phyloP scores from a whole-genome alignment of 495 filamentous ascomycete species.

The Penicillium bovifimosum region DNA sequence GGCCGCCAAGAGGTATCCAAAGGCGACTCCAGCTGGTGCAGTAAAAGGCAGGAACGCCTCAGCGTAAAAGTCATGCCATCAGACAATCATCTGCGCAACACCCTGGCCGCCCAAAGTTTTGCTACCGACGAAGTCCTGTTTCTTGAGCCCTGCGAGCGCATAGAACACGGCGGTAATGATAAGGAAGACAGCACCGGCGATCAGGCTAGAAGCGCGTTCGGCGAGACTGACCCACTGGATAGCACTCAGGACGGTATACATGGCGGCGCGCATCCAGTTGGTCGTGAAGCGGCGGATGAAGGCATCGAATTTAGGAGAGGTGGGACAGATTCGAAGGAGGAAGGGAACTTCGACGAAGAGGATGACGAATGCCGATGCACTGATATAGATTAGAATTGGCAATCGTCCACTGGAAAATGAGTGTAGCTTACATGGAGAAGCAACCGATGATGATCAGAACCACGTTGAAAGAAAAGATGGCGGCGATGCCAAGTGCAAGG shows the following conservation, averaged over 20 bases:
- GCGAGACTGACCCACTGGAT: slow-evolving; percentile 77
- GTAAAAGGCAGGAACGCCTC: background rate
- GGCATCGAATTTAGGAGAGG: slow-evolving; percentile 78
- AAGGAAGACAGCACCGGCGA: slow-evolving; percentile 82
- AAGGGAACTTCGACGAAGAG: slow-evolving; percentile 97
- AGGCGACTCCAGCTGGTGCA: background rate
- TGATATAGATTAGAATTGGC: slow-evolving; percentile 31
- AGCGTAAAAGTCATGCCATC: slow-evolving; percentile 3
- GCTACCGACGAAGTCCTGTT: slow-evolving; percentile 90
- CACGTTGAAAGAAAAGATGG: slow-evolving; percentile 64
- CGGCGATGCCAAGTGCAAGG: slow-evolving; percentile 90
- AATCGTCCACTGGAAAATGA: background rate
- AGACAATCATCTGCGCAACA: slow-evolving; percentile 98
- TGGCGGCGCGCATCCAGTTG: slow-evolving; percentile 93
- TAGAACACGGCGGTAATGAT: slow-evolving; percentile 77
- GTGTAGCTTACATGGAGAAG: slow-evolving; percentile 65
- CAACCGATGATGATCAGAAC: slow-evolving; percentile 75
- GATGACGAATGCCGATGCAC: slow-evolving; percentile 74
- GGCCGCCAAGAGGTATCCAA: slow-evolving; percentile 1
- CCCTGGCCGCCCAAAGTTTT: slow-evolving; percentile 95
- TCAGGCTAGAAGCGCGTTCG: slow-evolving; percentile 56
- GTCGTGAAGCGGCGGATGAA: slow-evolving; percentile 90
- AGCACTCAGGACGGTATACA: slow-evolving; percentile 75
- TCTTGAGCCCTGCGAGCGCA: slow-evolving; percentile 74
- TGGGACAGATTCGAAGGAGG: slow-evolving; percentile 95